These are phyloP conservation scores for Cornus florida DNA, from an alignment of 148 eudicot genomes.

Conservation along the genomic window DNA sequence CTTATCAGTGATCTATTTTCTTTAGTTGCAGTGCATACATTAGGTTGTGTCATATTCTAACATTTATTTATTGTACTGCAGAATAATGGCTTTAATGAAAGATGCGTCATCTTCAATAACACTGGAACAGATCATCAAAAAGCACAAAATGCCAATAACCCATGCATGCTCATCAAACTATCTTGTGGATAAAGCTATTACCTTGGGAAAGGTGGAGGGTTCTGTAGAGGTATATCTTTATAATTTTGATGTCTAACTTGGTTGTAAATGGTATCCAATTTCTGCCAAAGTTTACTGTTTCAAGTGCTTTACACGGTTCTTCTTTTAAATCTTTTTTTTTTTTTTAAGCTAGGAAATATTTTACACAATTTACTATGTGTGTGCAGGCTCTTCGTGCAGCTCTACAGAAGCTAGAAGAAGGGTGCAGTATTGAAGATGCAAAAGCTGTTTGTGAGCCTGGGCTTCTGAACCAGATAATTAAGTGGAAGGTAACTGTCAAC, in stretches of 20 bases:
- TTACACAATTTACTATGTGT: constrained; percentile 1
- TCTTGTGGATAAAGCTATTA: constrained; percentile 45
- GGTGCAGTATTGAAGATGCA: constrained; percentile 67
- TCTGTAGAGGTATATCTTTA: constrained; percentile 53
- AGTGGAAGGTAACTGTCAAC: constrained; percentile 61
- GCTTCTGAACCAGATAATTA: constrained; percentile 51
- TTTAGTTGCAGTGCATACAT: background rate
- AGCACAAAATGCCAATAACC: constrained; percentile 42
- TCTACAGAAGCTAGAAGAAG: constrained; percentile 54
- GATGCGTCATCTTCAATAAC: constrained; percentile 67
- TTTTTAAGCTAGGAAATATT: background rate
- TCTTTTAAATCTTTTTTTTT: too few relatives aligned
- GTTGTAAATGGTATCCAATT: background rate
- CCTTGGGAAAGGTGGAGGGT: constrained; percentile 77
- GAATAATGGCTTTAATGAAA: constrained; percentile 56
- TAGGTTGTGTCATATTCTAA: background rate
- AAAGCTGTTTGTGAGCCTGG: constrained; percentile 69
- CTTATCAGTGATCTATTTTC: background rate
- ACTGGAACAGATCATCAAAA: constrained; percentile 43
- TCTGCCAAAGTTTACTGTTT: constrained; percentile 1
- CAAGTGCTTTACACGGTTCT: background rate
- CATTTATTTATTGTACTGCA: constrained; percentile 31
- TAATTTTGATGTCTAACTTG: constrained; percentile 8
- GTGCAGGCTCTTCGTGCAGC: constrained; percentile 81
- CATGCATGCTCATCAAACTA: constrained; percentile 35